Conservation (phyloP, 2,329 filamentous ascomycete genomes). For the Annulohypoxylon truncatum region DNA sequence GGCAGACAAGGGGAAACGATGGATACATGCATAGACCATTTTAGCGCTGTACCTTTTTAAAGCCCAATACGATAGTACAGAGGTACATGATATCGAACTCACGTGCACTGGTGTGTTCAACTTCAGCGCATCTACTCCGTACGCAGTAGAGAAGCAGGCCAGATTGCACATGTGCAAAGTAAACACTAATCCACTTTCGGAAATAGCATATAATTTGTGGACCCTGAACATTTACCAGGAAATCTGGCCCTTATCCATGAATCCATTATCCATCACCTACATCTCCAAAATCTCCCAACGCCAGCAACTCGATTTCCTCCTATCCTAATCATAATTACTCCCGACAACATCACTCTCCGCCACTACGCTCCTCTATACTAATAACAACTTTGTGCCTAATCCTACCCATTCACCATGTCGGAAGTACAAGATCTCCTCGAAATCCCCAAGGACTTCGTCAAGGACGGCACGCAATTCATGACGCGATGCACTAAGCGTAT, state of each 20-base stretch:
- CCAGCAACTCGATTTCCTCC: background rate
- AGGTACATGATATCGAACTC: conserved; percentile 12
- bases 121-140: no score
- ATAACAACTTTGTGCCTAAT: conserved; percentile 13
- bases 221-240: conserved; percentile 29
- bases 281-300: conserved; percentile 2
- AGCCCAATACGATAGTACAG: background rate
- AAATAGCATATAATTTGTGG: conserved; percentile 13
- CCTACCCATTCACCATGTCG: conserved; percentile 61
- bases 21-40: conserved; percentile 1
- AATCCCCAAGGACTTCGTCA: conserved; percentile 73
- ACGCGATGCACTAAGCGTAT: conserved; percentile 71
- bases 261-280: conserved; percentile 18
- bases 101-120: conserved; percentile 21
- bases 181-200: conserved; percentile 21
- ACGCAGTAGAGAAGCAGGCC: conserved; percentile 27
- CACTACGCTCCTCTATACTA: background rate
- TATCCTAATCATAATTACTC: conserved; percentile 6
- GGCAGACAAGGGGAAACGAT: background rate
- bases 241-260: conserved; percentile 41
- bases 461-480: conserved; percentile 71
- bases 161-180: conserved; percentile 30
- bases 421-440: conserved; percentile 78
- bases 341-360: conserved; percentile 1
- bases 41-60: conserved; percentile 7